phyloP scores from a whole-genome alignment of 1,284 basidiomycete genomes.

The Tilletia horrida region DNA sequence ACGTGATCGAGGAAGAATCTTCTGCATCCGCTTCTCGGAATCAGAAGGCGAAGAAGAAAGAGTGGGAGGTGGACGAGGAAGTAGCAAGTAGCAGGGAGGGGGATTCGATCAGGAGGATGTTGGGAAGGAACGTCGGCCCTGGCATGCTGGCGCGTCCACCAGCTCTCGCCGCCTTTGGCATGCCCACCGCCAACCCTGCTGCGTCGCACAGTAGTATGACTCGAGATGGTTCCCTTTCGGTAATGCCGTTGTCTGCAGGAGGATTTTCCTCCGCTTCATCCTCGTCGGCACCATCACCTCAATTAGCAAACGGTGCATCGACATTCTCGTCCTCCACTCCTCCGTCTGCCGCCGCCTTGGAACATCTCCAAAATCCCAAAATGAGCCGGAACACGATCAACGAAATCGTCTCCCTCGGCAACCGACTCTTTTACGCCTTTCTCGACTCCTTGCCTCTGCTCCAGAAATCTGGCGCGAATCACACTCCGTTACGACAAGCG shows the following conservation, averaged over 20 bases:
- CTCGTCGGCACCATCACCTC: background rate
- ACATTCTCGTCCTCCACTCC: background rate
- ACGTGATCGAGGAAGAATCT: slow-evolving; percentile 25
- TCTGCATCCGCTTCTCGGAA: slow-evolving; percentile 29
- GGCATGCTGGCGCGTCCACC: slow-evolving; percentile 5
- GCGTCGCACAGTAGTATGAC: background rate
- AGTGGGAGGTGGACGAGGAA: slow-evolving; percentile 64
- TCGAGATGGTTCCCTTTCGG: background rate
- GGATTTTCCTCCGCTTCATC: background rate
- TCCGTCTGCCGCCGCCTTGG: background rate
- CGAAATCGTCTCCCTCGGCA: background rate
- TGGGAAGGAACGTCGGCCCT: background rate
- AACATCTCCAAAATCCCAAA: background rate
- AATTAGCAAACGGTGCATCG: background rate
- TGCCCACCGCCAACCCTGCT: background rate
- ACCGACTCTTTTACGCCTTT: background rate
- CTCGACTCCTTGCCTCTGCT: slow-evolving; percentile 23
- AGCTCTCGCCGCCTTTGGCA: background rate
- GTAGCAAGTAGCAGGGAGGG: slow-evolving; percentile 61
- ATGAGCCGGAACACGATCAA: background rate
- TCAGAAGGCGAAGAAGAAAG: slow-evolving; percentile 19
- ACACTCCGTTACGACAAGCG: background rate
- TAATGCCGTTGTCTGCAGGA: background rate
- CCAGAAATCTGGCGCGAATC: slow-evolving; percentile 19
- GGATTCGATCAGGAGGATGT: background rate